These are phyloP conservation scores for Neurospora tetrasperma DNA, from an alignment of 495 filamentous ascomycete genomes.

Conservation along the genomic window DNA sequence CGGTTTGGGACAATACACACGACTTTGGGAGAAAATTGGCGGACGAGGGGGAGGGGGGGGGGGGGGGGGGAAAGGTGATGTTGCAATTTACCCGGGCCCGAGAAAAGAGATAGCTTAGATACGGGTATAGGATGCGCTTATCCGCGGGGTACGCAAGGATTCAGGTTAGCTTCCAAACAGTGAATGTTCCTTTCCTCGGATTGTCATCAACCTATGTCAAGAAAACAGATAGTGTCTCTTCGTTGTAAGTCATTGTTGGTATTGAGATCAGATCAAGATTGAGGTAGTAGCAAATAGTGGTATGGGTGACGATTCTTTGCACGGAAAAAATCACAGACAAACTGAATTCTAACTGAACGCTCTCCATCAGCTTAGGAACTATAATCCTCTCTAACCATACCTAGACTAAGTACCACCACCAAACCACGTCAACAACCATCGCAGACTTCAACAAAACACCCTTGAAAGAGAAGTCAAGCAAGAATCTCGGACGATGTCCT, in stretches of 20 bases:
- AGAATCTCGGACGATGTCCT: neutral
- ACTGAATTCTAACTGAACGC: neutral
- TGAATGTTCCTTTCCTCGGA: neutral
- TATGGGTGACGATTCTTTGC: neutral
- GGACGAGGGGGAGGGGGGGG: neutral
- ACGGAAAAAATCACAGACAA: neutral
- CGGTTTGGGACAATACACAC: neutral
- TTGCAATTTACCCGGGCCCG: neutral
- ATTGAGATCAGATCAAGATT: neutral
- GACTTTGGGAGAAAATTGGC: neutral
- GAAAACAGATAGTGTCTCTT: neutral
- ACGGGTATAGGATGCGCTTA: neutral
- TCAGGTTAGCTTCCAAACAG: neutral
- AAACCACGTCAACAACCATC: neutral
- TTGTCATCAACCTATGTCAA: neutral
- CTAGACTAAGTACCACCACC: neutral
- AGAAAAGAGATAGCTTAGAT: neutral
- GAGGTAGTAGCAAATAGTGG: neutral
- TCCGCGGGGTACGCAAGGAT: neutral
- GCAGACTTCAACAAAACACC: neutral
- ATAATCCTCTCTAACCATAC: neutral
- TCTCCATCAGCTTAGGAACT: neutral
- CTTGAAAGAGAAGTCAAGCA: neutral
- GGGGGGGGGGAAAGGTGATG: neutral
- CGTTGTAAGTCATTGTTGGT: neutral